Conservation (phyloP, 129 eudicot species). For the Flaveria robusta region DNA sequence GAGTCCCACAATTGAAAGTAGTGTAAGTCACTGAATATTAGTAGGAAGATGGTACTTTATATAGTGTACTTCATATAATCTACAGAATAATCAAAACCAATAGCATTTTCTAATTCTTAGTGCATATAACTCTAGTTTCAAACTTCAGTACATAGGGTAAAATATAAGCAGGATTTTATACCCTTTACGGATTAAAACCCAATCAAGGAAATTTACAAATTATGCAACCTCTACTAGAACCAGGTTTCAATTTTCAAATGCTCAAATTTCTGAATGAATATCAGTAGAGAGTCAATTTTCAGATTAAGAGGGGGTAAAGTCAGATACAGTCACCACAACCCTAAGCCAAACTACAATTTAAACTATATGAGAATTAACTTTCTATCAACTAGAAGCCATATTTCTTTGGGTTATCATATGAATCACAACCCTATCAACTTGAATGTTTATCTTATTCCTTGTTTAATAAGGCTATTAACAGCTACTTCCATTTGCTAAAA, state of each 20-base stretch:
- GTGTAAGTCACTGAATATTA: neutral
- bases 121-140: neutral
- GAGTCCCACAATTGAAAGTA: neutral
- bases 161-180: neutral
- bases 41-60: too few relatives aligned
- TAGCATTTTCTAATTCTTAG: neutral
- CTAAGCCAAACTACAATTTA: neutral
- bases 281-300: neutral
- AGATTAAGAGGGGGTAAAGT: neutral
- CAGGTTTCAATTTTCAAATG: neutral
- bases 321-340: neutral
- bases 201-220: neutral
- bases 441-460: neutral
- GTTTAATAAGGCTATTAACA: neutral
- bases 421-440: neutral
- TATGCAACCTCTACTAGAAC: neutral
- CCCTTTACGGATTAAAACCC: neutral
- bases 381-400: neutral
- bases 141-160: neutral
- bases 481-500: neutral
- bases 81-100: neutral
- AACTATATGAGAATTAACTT: neutral
- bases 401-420: neutral
- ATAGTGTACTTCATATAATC: too few relatives aligned
- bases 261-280: neutral